These are phyloP conservation scores for Microglena sp. DNA, from an alignment of 139 green algal species.

Conservation along the genomic window DNA sequence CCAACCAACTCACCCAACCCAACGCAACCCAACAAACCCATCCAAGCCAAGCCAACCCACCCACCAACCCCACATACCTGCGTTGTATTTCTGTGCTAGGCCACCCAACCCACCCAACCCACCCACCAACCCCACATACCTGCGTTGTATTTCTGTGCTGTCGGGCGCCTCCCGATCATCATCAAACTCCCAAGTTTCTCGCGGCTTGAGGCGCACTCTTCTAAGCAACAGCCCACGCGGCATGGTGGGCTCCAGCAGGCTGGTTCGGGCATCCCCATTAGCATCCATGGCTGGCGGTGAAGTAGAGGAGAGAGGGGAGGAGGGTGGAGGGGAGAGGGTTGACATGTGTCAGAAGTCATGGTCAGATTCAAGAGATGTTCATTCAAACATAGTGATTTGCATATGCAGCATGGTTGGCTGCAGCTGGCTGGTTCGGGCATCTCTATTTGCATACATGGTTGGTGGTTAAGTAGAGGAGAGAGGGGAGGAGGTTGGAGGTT, in stretches of 20 bases:
- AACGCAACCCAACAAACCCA: no score
- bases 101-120: no score
- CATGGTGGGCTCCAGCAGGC: neutral
- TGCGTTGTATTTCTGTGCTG: no score
- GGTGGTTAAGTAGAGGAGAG: neutral
- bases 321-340: no score
- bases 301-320: neutral
- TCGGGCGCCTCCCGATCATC: no score
- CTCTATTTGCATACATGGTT: neutral
- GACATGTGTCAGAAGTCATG: neutral
- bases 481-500: neutral
- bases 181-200: no score
- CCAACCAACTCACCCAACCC: no score
- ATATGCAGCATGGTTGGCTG: neutral
- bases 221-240: constrained; percentile 2
- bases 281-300: neutral
- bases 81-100: no score
- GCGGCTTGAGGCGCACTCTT: neutral
- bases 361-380: neutral
- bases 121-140: no score
- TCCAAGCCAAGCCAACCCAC: no score
- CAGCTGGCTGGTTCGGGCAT: neutral
- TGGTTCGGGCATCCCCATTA: constrained; percentile 5
- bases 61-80: no score
- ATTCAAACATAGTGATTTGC: neutral